Evolutionary conservation across 352 stramenopile species (phyloP), one percentile per base, ranked within the genome.

Genomic region (Nothophytophthora sp.): DNA sequence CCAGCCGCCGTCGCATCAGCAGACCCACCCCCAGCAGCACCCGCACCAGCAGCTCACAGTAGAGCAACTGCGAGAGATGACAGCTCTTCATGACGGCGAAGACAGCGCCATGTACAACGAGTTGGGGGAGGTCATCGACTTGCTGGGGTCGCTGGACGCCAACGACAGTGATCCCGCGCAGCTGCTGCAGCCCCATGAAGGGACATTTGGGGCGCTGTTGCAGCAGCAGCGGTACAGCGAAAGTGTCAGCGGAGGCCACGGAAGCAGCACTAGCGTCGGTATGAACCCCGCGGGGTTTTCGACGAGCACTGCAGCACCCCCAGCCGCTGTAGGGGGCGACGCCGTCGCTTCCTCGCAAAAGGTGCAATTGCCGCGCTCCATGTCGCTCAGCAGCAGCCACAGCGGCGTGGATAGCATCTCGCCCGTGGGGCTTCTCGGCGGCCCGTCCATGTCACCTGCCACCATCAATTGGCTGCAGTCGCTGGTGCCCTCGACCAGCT

Each of bases 391-490:
- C 42, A 84, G 60, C 50, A 85, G 46, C 38, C 55, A 64, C 36
- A 73, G 44, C 44, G 63, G 61, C 13, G 47, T 67, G 9, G 74
- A 86, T 36, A 81, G 42, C 25, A 80, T 90, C 25, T 88, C 76
- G 4, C 79, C 79, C n/a, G 55, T 74, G 4, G 63, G 68, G 0
- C 47, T 85, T 19, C 59, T 81, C 12, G 67, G 61, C 12, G 82
- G 77, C 42, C 74, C 76, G 27, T 81, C 70, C 51, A 89, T 92
- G 75, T 92, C 81, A 16, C 81, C 81, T 2, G 78, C 80, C 48
- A 92, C 79, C 5, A 71, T 92, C 36, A 83, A 81, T 27, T 92
- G 78, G 81, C 62, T 92, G 38, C 81, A 92, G 57, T 83, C 81
- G 16, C 76, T 92, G 6, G 66, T 71, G 13, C 81, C 79, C n/a